phyloP scores from a whole-genome alignment of 2,329 filamentous ascomycete genomes.

The Colletotrichum endophyticum region DNA sequence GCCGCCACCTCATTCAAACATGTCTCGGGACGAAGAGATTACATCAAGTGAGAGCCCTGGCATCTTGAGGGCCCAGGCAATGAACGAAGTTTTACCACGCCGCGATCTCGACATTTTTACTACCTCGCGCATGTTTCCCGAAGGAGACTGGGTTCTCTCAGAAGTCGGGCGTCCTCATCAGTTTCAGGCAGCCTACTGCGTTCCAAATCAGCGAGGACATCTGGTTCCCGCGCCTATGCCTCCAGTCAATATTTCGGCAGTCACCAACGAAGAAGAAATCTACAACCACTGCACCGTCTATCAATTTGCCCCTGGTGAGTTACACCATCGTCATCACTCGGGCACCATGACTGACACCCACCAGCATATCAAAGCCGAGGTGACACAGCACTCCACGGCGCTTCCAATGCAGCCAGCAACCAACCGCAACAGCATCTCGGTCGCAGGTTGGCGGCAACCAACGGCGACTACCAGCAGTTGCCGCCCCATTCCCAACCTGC shows the following conservation, averaged over 20 bases:
- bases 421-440: neutral
- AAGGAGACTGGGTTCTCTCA: slow-evolving; percentile 8
- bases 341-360: neutral
- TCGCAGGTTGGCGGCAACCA: neutral
- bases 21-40: neutral
- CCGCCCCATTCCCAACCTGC: neutral
- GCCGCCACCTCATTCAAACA: neutral
- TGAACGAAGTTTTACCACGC: slow-evolving; percentile 13
- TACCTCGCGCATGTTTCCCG: neutral
- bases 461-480: neutral
- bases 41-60: neutral
- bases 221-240: slow-evolving; percentile 8
- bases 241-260: slow-evolving; percentile 9
- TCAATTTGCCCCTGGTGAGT: slow-evolving; percentile 8
- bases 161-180: slow-evolving; percentile 4
- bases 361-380: slow-evolving; percentile 10
- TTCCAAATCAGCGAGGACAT: slow-evolving; percentile 5
- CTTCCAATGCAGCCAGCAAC: neutral
- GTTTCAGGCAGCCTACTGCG: slow-evolving; percentile 12
- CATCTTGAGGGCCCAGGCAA: neutral
- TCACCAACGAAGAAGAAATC: slow-evolving; percentile 11
- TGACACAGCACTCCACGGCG: neutral
- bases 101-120: slow-evolving; percentile 5
- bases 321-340: neutral
- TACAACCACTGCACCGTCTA: slow-evolving; percentile 17